These are phyloP conservation scores for Mimosa bimucronata DNA, from an alignment of 306 rosid genomes.

Conservation along the genomic window DNA sequence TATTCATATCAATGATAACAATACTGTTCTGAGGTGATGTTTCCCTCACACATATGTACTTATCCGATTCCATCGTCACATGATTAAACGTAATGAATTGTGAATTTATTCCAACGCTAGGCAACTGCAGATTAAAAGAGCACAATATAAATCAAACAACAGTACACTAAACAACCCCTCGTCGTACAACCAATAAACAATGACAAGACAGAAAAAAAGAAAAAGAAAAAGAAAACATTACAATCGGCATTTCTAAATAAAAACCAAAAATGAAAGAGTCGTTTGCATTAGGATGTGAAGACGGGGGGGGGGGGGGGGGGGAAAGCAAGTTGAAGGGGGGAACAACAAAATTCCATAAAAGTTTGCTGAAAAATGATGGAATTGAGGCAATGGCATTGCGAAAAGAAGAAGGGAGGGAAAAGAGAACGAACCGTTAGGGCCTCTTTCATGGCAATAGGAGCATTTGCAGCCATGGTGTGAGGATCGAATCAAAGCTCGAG, in stretches of 20 bases:
- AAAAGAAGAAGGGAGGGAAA: no score
- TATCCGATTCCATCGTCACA: constrained; percentile 89
- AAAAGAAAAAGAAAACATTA: not conserved
- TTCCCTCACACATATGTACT: constrained; percentile 80
- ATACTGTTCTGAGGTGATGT: constrained; percentile 76
- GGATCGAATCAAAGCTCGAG: constrained; percentile 36
- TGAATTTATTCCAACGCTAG: constrained; percentile 72
- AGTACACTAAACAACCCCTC: not conserved
- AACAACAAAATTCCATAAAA: constrained; percentile 20
- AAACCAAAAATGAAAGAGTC: constrained; percentile 30
- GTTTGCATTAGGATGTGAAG: constrained; percentile 35
- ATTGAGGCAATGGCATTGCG: no score
- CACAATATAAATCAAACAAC: constrained; percentile 13
- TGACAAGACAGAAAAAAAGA: not conserved
- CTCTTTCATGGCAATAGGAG: constrained; percentile 77
- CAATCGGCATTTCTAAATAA: constrained; percentile 24
- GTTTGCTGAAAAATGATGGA: not conserved
- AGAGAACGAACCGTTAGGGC: constrained; percentile 57
- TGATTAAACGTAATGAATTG: constrained; percentile 80
- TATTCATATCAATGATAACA: constrained; percentile 73
- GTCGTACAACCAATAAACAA: not conserved
- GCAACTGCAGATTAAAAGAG: constrained; percentile 47
- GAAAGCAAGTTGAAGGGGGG: not conserved
- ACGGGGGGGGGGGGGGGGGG: no score
- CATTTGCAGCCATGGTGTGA: constrained; percentile 62